Conservation (phyloP, 2,329 filamentous ascomycete species). For the Cercospora zeina region DNA sequence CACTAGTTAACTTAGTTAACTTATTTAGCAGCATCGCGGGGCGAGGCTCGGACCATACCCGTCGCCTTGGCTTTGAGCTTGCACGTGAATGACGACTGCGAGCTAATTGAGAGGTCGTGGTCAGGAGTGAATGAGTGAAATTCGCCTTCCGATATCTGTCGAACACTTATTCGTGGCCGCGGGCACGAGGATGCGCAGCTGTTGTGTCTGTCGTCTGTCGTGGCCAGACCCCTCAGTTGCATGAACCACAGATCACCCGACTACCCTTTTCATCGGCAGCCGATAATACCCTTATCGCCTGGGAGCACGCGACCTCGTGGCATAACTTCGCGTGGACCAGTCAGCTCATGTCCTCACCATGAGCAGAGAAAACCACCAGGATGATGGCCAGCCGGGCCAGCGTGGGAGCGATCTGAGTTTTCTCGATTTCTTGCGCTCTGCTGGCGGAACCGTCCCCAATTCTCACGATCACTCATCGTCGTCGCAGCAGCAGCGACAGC, state of each 20-base stretch:
- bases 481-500: background rate
- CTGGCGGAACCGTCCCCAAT: slow-evolving; percentile 28
- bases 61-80: background rate
- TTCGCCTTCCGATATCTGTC: background rate
- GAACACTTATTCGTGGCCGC: background rate
- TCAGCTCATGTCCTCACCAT: slow-evolving; percentile 12
- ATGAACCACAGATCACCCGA: slow-evolving; percentile 18
- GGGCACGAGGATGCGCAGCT: background rate
- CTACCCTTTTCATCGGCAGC: slow-evolving; percentile 15
- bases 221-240: slow-evolving; percentile 14
- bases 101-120: background rate
- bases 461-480: slow-evolving; percentile 6
- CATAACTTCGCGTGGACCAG: background rate
- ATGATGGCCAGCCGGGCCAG: slow-evolving; percentile 14
- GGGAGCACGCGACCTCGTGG: slow-evolving; percentile 20
- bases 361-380: slow-evolving; percentile 12
- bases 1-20: no score
- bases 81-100: slow-evolving; percentile 3
- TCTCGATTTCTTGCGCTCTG: slow-evolving; percentile 33
- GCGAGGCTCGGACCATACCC: background rate
- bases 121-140: background rate
- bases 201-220: slow-evolving; percentile 4
- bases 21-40: background rate
- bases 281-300: slow-evolving; percentile 15
- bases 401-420: slow-evolving; percentile 28